Evolutionary conservation across 441 rosid genomes (phyloP).

Genomic region (Eugenia klotzschiana): DNA sequence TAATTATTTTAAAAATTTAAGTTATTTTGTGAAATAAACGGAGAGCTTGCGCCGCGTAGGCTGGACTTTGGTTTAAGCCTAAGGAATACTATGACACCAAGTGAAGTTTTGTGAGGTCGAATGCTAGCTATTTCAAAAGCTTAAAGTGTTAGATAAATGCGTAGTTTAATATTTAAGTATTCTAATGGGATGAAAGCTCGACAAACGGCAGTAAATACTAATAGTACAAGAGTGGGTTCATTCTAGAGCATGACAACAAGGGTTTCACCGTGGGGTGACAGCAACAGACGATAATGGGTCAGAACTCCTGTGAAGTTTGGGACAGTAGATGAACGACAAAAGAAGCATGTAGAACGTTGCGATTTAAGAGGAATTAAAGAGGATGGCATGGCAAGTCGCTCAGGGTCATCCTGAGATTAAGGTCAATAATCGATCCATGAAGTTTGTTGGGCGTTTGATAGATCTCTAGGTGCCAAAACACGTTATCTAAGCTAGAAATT

Average conservation of each 20-base stretch:
- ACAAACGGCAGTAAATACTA: not conserved
- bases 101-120: not conserved
- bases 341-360: not conserved
- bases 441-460: not conserved
- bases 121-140: not conserved
- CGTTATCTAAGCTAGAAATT: not conserved
- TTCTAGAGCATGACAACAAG: not conserved
- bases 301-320: not conserved
- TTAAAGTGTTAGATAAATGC: not conserved
- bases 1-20: not conserved
- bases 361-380: not conserved
- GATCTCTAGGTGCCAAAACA: not conserved
- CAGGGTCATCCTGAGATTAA: not conserved
- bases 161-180: too few species aligned
- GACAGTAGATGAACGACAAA: too few species aligned
- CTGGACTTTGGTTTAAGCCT: not conserved
- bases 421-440: not conserved
- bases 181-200: not conserved
- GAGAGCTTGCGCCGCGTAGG: accelerated
- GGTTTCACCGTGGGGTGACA: not conserved
- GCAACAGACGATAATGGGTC: not conserved
- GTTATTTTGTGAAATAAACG: not conserved
- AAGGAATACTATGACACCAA: accelerated
- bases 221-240: not conserved
- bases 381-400: not conserved